phyloP scores from a whole-genome alignment of 164 flowering plant genomes.

The Aristolochia californica region DNA sequence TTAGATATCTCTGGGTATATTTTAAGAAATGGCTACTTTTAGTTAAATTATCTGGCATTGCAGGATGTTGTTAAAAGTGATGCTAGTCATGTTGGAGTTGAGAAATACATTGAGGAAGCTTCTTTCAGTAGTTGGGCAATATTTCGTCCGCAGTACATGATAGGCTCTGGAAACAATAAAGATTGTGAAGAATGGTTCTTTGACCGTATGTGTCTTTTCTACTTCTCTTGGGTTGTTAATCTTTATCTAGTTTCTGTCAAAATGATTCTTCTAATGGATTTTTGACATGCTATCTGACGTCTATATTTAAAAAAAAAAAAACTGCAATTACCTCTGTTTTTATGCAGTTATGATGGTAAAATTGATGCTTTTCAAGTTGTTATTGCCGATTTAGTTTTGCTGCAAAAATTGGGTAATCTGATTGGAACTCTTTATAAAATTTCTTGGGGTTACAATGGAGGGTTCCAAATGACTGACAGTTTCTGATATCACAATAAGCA shows the following conservation, averaged over 20 bases:
- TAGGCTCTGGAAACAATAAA: slow-evolving; percentile 97
- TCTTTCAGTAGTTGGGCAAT: slow-evolving; percentile 58
- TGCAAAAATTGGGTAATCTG: too few relatives aligned
- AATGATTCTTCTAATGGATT: too few relatives aligned
- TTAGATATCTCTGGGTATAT: background rate
- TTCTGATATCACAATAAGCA: too few relatives aligned
- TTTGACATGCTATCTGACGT: too few relatives aligned
- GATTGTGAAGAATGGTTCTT: slow-evolving; percentile 99
- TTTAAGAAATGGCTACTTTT: background rate
- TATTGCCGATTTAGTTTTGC: too few relatives aligned
- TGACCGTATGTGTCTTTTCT: slow-evolving; percentile 53
- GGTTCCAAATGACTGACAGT: too few relatives aligned
- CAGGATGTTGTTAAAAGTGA: slow-evolving; percentile 84
- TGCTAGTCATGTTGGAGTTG: slow-evolving; percentile 87
- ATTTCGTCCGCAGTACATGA: slow-evolving; percentile 99
- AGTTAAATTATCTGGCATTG: background rate
- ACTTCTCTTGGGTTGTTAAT: background rate
- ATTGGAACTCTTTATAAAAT: too few relatives aligned
- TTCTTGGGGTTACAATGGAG: too few relatives aligned
- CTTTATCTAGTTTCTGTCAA: background rate
- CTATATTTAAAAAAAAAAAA: too few relatives aligned
- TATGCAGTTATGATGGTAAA: background rate
- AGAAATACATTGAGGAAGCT: slow-evolving; percentile 62
- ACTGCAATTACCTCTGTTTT: background rate
- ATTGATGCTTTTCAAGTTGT: too few relatives aligned